Evolutionary conservation across 208 protist species (phyloP), one percentile per base, ranked within the genome.

Genomic region (Trichomonas gallinae): DNA sequence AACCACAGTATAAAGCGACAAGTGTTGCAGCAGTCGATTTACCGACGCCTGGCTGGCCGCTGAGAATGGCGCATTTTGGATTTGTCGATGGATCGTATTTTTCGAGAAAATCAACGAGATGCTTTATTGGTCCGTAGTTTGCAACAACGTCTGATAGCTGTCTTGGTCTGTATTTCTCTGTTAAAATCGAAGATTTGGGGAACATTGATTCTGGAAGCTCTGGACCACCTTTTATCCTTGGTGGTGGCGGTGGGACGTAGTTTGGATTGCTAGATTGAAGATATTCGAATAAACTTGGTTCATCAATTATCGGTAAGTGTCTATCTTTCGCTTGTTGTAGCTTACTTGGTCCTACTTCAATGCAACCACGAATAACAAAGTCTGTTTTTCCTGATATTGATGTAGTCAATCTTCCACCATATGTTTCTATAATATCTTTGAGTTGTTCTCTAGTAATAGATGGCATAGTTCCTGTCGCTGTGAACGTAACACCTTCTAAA

Each of bases 1-100:
- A 99, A 10, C 99, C 99, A 15, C 97, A 97, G 93, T 98, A 98
- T 0, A 96, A 96, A 10, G 98, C 98, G 0, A 99, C 98, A 23
- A 99, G 96, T 82, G 98, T 97, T 3, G 99, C 99, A 0, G 98
- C 97, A 0, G 99, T 99, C 31, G 99, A 99, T 97, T 99, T 99
- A 93, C 99, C 99, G 63, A 99, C 98, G 13, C 99, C 99, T 0
- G 99, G 99, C 1, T 98, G 98, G 11, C 99, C 99, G 6, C 98
- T 98, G 23, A 99, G 58, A 6, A 98, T 97, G 21, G 96, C 98
- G 0, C 97, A 97, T 89, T 97, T 98, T 58, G 97, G 97, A 40
- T 85, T 40, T 13, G 1, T 36, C 9, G 34, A 89, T 26, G 38
- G 38, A 46, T 89, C 83, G 15, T n/a, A 42, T 42, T 42, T 46